phyloP scores from a whole-genome alignment of 257 asterid species.

The Apocynum venetum region DNA sequence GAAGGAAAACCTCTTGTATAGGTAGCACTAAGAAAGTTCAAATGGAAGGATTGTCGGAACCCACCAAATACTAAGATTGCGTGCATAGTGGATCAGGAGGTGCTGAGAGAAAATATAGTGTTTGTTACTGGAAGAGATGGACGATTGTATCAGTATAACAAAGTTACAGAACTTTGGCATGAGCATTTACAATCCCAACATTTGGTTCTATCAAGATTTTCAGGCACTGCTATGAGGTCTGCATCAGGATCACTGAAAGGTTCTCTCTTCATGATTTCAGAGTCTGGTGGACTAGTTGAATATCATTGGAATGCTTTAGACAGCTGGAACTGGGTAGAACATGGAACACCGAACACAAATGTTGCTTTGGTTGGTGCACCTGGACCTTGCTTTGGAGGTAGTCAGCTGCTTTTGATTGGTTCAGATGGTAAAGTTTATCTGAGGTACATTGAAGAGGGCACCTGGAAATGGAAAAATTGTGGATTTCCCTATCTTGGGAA shows the following conservation, averaged over 20 bases:
- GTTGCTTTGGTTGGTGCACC: slow-evolving; percentile 70
- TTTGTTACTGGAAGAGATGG: slow-evolving; percentile 62
- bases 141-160: slow-evolving; percentile 78
- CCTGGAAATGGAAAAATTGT: slow-evolving; percentile 75
- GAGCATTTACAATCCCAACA: slow-evolving; percentile 80
- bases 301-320: slow-evolving; percentile 57
- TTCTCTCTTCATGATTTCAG: slow-evolving; percentile 75
- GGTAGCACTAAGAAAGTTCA: slow-evolving; percentile 80
- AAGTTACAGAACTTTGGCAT: slow-evolving; percentile 71
- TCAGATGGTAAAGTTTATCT: slow-evolving; percentile 71
- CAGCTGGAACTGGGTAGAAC: slow-evolving; percentile 92
- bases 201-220: slow-evolving; percentile 55
- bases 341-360: slow-evolving; percentile 57
- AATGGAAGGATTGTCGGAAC: slow-evolving; percentile 79
- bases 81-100: slow-evolving; percentile 72
- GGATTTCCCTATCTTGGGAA: slow-evolving; percentile 44
- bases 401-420: slow-evolving; percentile 57
- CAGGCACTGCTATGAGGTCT: slow-evolving; percentile 66
- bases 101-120: slow-evolving; percentile 66
- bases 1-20: slow-evolving; percentile 18
- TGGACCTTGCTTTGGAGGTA: slow-evolving; percentile 73
- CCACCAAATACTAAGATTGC: slow-evolving; percentile 58
- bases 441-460: slow-evolving; percentile 44
- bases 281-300: slow-evolving; percentile 67
- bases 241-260: slow-evolving; percentile 43